Percentiles rank a stretch among this genome's conserved stretches.
Evolutionary conservation across 371 early-diverging fungal genomes (phyloP).

Genomic region (Mucor indicus): DNA sequence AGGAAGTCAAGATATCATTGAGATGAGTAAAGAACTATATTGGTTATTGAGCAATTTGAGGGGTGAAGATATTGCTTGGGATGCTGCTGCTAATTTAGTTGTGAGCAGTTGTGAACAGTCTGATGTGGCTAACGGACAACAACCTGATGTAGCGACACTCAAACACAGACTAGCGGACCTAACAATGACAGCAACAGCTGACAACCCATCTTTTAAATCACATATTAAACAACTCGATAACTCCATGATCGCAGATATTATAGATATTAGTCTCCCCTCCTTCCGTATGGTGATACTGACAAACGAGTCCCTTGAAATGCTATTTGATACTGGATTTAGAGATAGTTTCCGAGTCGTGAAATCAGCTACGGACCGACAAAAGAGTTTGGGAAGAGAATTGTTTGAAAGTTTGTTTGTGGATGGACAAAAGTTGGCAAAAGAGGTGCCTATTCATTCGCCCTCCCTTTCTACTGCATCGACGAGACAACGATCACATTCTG

Average conservation of each 20-base stretch:
- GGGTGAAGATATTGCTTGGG: slow-evolving; percentile 23
- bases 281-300: slow-evolving; percentile 62
- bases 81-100: slow-evolving; percentile 19
- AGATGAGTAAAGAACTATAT: slow-evolving; percentile 79
- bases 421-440: slow-evolving; percentile 49
- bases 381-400: slow-evolving; percentile 53
- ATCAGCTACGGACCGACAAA: slow-evolving; percentile 47
- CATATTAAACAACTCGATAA: slow-evolving; percentile 23
- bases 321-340: slow-evolving; percentile 64
- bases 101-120: slow-evolving; percentile 49
- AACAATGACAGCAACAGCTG: background rate
- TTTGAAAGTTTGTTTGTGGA: slow-evolving; percentile 58
- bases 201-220: slow-evolving; percentile 2
- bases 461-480: background rate
- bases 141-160: slow-evolving; percentile 11
- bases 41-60: slow-evolving; percentile 42
- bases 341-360: slow-evolving; percentile 62
- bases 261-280: slow-evolving; percentile 25
- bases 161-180: slow-evolving; percentile 3
- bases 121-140: slow-evolving; percentile 36
- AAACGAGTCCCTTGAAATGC: slow-evolving; percentile 62
- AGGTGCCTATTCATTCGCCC: background rate
- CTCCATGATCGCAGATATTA: slow-evolving; percentile 13
- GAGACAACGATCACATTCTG: too few relatives aligned
- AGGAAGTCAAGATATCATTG: slow-evolving; percentile 70